A percentile compares a stretch with the other conserved stretches of the same genome.
Conservation (phyloP, 441 rosid genomes). For the Manihot esculenta region DNA sequence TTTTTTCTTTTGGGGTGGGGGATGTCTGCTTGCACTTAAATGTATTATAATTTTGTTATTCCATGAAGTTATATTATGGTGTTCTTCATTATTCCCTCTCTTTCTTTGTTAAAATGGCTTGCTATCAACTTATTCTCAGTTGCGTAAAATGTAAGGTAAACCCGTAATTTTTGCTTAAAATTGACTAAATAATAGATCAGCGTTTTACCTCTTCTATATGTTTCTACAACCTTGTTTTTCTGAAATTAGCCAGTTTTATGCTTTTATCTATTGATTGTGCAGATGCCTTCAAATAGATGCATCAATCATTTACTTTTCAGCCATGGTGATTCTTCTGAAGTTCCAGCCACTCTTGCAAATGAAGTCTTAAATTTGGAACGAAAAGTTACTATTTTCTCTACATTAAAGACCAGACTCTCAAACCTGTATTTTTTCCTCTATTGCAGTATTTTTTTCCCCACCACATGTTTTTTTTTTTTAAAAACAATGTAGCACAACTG, state of each 20-base stretch:
- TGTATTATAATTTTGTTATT: neutral
- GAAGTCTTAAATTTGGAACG: slow-evolving; percentile 24
- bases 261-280: slow-evolving; percentile 35
- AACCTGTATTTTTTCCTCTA: slow-evolving; percentile 23
- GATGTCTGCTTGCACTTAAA: no score
- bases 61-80: no score
- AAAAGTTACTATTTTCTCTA: slow-evolving; percentile 17
- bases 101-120: neutral
- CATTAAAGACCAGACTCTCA: slow-evolving; percentile 11
- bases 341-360: slow-evolving; percentile 35
- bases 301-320: slow-evolving; percentile 35
- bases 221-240: neutral
- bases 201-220: neutral
- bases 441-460: slow-evolving; percentile 19
- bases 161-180: neutral
- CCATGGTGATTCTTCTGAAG: slow-evolving; percentile 43
- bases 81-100: neutral
- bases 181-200: slow-evolving; percentile 1
- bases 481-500: slow-evolving; percentile 29
- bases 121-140: neutral
- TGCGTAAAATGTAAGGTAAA: neutral
- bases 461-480: slow-evolving; percentile 18
- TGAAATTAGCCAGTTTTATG: slow-evolving; percentile 21
- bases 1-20: neutral
- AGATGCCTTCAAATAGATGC: slow-evolving; percentile 30